Conservation (phyloP, 768 basidiomycete genomes). For the Xanthoconium purpureum region DNA sequence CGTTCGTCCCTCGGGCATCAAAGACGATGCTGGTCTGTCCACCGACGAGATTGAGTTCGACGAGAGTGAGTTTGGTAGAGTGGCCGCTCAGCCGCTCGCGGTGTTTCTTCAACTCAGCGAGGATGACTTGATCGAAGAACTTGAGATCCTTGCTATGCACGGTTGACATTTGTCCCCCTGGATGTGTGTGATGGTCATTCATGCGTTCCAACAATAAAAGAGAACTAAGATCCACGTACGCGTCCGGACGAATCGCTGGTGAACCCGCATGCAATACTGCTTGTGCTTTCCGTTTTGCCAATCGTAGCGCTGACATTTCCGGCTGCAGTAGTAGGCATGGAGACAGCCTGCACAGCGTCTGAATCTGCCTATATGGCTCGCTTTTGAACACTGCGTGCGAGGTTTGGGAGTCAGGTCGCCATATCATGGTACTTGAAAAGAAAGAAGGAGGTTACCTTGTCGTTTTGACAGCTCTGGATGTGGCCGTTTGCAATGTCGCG, state of each 20-base stretch:
- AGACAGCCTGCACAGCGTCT: constrained; percentile 28
- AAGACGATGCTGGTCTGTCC: constrained; percentile 13
- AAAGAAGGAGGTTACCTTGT: constrained; percentile 5
- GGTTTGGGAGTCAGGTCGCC: not conserved
- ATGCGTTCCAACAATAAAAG: not conserved
- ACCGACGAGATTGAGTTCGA: constrained; percentile 25
- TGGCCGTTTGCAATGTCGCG: constrained; percentile 15
- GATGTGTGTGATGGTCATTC: not conserved
- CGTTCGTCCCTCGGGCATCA: constrained; percentile 18
- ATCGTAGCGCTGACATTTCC: constrained; percentile 26
- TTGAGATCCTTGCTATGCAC: constrained; percentile 25
- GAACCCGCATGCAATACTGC: constrained; percentile 22
- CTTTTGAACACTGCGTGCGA: constrained; percentile 21
- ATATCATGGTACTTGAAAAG: not conserved
- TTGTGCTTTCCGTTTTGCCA: constrained; percentile 30
- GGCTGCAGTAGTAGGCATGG: constrained; percentile 30
- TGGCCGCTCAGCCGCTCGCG: constrained; percentile 6
- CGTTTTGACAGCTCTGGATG: constrained; percentile 29
- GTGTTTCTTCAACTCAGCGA: constrained; percentile 25
- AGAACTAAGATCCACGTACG: constrained; percentile 7
- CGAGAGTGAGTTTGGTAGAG: constrained; percentile 19
- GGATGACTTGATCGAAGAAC: constrained; percentile 27
- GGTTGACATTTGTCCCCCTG: constrained; percentile 24
- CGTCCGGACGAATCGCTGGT: constrained; percentile 16
- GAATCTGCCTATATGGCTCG: constrained; percentile 13